Evolutionary conservation across 352 stramenopile species (phyloP).

Genomic region (Nothophytophthora sp.): DNA sequence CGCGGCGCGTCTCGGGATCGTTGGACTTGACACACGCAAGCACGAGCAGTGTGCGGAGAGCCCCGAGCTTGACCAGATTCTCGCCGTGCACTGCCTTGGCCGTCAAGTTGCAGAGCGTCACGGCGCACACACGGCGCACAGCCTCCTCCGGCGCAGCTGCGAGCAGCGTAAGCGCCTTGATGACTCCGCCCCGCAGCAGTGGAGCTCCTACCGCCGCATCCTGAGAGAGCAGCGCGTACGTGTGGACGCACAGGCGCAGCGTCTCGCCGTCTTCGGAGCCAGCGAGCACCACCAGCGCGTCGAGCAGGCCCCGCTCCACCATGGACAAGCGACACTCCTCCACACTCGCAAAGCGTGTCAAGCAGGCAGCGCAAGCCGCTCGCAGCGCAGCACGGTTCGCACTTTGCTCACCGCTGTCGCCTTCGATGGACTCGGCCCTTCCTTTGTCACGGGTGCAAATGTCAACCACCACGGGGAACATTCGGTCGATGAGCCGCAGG

Average conservation of each 20-base stretch:
- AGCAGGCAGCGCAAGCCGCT: constrained; percentile 58
- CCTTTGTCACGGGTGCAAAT: constrained; percentile 31
- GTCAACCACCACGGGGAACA: constrained; percentile 47
- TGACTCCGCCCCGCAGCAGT: constrained; percentile 59
- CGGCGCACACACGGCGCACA: constrained; percentile 74
- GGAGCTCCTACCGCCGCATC: constrained; percentile 43
- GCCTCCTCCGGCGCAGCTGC: constrained; percentile 69
- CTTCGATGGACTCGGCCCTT: background rate
- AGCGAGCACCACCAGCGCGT: constrained; percentile 50
- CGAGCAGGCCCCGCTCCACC: constrained; percentile 50
- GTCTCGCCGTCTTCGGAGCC: constrained; percentile 53
- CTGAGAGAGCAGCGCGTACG: constrained; percentile 63
- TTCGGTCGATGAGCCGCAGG: constrained; percentile 32
- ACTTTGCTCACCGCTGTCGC: background rate
- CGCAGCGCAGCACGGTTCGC: constrained; percentile 24
- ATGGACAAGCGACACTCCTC: constrained; percentile 52
- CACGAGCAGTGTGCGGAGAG: constrained; percentile 87
- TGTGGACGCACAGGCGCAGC: constrained; percentile 61
- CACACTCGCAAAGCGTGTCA: constrained; percentile 66
- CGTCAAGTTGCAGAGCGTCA: constrained; percentile 94
- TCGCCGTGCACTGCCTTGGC: constrained; percentile 89
- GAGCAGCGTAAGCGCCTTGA: constrained; percentile 71
- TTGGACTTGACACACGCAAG: constrained; percentile 84
- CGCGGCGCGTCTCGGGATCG: constrained; percentile 67
- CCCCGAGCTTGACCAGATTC: constrained; percentile 86